Conservation (phyloP, 2,329 filamentous ascomycete species). For the Microthyrium microscopicum region DNA sequence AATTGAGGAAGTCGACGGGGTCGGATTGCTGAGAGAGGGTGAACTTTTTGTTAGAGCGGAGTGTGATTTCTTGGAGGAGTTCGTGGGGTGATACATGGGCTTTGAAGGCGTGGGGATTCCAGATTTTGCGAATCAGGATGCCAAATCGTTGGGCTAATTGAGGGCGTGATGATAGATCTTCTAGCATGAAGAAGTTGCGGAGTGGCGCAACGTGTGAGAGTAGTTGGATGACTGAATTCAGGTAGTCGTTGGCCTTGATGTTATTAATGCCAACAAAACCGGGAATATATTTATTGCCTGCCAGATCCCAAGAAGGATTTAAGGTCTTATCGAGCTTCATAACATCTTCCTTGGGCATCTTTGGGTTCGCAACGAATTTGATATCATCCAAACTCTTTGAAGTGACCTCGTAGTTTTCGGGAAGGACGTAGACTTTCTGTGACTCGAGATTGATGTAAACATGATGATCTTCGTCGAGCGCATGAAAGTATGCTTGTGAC, state of each 20-base stretch:
- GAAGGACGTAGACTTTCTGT: constrained; percentile 78
- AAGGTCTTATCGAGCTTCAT: constrained; percentile 54
- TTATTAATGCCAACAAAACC: constrained; percentile 99
- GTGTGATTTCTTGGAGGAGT: constrained; percentile 81
- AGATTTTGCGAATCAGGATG: constrained; percentile 87
- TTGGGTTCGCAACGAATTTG: constrained; percentile 90
- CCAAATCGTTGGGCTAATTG: constrained; percentile 80
- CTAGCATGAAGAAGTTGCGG: constrained; percentile 80
- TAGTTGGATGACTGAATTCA: constrained; percentile 87
- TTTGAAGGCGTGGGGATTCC: constrained; percentile 94
- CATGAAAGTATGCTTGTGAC: constrained; percentile 94
- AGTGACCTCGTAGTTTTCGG: constrained; percentile 91
- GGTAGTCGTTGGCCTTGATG: constrained; percentile 98
- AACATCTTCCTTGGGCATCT: constrained; percentile 67
- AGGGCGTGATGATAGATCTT: constrained; percentile 55
- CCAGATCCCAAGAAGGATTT: constrained; percentile 56
- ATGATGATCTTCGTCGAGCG: constrained; percentile 87
- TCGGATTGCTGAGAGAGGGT: constrained; percentile 82
- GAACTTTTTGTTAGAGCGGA: constrained; percentile 84
- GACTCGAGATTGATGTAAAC: constrained; percentile 97
- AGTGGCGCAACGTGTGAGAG: constrained; percentile 79
- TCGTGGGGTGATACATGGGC: constrained; percentile 95
- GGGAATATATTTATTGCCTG: constrained; percentile 72
- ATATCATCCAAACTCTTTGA: constrained; percentile 94
- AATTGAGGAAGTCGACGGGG: constrained; percentile 88